Base-by-base conservation (phyloP, 1,139 yeast genomes). In the Taphrina communis region DNA sequence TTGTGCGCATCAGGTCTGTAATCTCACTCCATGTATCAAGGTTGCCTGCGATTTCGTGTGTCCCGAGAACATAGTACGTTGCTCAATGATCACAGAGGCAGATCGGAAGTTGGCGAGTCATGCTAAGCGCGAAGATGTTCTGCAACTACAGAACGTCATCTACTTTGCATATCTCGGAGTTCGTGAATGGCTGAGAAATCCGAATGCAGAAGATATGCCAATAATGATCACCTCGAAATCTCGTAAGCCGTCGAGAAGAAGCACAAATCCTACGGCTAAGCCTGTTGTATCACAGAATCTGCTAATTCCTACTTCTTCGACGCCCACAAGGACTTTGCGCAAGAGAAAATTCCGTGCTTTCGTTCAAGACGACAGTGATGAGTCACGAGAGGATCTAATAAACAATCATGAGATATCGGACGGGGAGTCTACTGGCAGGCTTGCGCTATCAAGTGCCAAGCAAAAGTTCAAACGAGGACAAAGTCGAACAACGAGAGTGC, bases 1-100 rank as follows among this genome's bases (percentile, higher is more conserved):
- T 8, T 71, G 73, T 57, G 71, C 72, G 5, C 71, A 68, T 57
- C 73, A 72, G 55, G 72, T 70, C n/a, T 69, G 73, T 21, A 71
- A 70, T 51, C 53, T 70, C 17, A 65, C 72, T 12, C 59, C 72
- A 11, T 70, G 73, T 46, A 65, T 71, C 51, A 72, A 71, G 42
- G 71, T 70, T 14, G 69, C 72, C 8, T 58, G 70, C 48, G 70
- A 70, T 35, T 72, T 72, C 35, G 71, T 72, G 19, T 69, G 72
- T 11, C 73, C 73, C 2, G 73, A 72, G 69, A 72, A 72, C 36
- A 25, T 72, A 14, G 51, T 48, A 17, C 70, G 73, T 14, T 70
- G 69, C 25, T 21, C 63, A 21, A 44, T 46, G 6, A 42, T 71
- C 4, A 39, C 70, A 51, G 65, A 51, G 12, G 72, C 71, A 61